Base-by-base conservation (phyloP, 768 basidiomycete species). In the Suillus clintonianus region DNA sequence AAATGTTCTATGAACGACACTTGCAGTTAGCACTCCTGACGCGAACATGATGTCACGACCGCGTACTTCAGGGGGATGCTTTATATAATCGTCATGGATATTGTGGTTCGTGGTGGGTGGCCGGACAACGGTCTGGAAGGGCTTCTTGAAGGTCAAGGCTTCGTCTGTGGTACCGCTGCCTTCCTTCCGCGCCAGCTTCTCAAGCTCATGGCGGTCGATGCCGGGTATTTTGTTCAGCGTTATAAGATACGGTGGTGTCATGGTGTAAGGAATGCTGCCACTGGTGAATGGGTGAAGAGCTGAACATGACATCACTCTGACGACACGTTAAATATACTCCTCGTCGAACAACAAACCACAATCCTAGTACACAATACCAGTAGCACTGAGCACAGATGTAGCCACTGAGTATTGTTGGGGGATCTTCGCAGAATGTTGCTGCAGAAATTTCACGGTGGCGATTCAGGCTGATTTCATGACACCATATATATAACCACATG, bases 41-140 rank as follows among this genome's bases (percentile, higher is more conserved):
- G 11, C 10, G 27, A 17, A 41, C 17, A n/a, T n/a, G 10, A 27
- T 7, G 36, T 37, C 14, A 37, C 24, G 6, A 6, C 15, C 10
- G 63, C 72, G 62, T 60, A 75, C 77, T 53, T 70, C 60, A 37
- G 77, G 77, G 43, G 77, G 73, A 45, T 76, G 47, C 39, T 62
- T 65, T 30, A 75, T 56, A 62, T 70, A 78, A 56, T 78, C 72
- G n/a, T 78, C 74, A 62, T 78, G 69, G 42, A 79, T 76, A 61
- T 79, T 71, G 30, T 70, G 74, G 47, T 74, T 67, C 3, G 70
- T 67, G 14, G 72, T 71, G 13, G 51, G 42, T 0, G 77, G 74
- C 1, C 65, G 67, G 39, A 59, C 67, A 43, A 76, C 72, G 13
- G 65, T 71, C 63, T 76, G 72, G 60, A 63, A 69, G 3, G 70